Conservation (phyloP, 2,329 filamentous ascomycete genomes). For the Fusarium tricinctum region DNA sequence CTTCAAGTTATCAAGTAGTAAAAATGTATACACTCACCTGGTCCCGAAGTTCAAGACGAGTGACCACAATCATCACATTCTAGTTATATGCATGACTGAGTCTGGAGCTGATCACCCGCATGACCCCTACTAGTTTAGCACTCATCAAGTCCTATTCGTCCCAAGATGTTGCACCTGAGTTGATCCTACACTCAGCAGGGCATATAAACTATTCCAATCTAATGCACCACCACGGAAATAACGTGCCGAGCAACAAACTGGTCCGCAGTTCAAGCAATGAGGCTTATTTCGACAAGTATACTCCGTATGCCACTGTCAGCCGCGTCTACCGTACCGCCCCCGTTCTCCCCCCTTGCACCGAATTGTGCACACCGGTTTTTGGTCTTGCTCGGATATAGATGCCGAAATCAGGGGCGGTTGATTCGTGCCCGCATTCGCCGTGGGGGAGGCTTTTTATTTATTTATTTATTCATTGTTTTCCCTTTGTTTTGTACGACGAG, state of each 20-base stretch:
- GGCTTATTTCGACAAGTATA: slow-evolving; percentile 16
- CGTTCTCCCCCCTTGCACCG: background rate
- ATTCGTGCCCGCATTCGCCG: slow-evolving; percentile 43
- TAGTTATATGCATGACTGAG: background rate
- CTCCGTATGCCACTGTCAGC: background rate
- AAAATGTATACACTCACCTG: background rate
- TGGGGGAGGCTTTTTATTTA: slow-evolving; percentile 16
- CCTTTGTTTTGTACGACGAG: background rate
- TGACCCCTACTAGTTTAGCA: slow-evolving; percentile 10
- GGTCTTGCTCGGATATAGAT: slow-evolving; percentile 32
- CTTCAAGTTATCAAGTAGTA: background rate
- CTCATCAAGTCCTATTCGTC: background rate
- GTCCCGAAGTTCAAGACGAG: background rate
- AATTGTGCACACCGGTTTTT: slow-evolving; percentile 20
- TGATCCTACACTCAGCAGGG: slow-evolving; percentile 8
- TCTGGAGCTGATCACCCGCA: background rate
- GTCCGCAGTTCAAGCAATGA: slow-evolving; percentile 12
- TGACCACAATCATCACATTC: background rate
- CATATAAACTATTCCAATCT: slow-evolving; percentile 8
- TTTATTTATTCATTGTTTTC: background rate
- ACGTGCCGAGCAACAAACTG: slow-evolving; percentile 31
- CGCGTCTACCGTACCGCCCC: slow-evolving; percentile 4
- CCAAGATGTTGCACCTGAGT: background rate
- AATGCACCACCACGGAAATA: slow-evolving; percentile 37
- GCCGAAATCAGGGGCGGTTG: slow-evolving; percentile 29